These are phyloP conservation scores for Alternaria atra DNA, from an alignment of 2,329 filamentous ascomycete species.

Conservation along the genomic window DNA sequence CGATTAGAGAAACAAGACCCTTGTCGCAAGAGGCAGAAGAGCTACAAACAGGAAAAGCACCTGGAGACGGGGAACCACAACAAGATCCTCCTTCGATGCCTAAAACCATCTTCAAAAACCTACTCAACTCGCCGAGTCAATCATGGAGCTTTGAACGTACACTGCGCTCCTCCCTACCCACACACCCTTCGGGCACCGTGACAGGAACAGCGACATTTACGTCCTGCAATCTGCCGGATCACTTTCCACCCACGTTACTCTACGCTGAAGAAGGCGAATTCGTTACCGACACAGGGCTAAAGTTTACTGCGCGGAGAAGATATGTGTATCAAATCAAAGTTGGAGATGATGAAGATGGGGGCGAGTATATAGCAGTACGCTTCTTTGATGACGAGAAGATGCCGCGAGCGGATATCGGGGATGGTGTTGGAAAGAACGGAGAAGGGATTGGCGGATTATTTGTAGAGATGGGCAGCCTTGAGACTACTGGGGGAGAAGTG, in stretches of 20 bases:
- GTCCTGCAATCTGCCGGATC: slow-evolving; percentile 55
- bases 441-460: slow-evolving; percentile 76
- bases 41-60: background rate
- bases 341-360: background rate
- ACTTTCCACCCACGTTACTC: slow-evolving; percentile 65
- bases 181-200: slow-evolving; percentile 73
- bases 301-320: slow-evolving; percentile 68
- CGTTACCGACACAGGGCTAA: slow-evolving; percentile 62
- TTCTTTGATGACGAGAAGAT: slow-evolving; percentile 31
- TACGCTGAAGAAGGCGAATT: slow-evolving; percentile 75
- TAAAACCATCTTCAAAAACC: slow-evolving; percentile 23
- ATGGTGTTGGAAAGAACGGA: slow-evolving; percentile 17
- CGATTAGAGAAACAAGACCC: background rate
- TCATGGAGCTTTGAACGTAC: slow-evolving; percentile 71
- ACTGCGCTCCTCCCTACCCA: slow-evolving; percentile 63
- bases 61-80: background rate
- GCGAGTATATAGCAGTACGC: slow-evolving; percentile 13
- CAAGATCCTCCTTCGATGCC: background rate
- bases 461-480: slow-evolving; percentile 69
- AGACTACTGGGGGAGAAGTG: slow-evolving; percentile 10
- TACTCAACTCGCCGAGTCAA: slow-evolving; percentile 5
- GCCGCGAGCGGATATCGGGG: background rate
- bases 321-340: slow-evolving; percentile 74
- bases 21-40: background rate
- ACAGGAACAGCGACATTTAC: slow-evolving; percentile 71